Evolutionary conservation across 495 filamentous ascomycete species (phyloP).

Genomic region (Poronia punctata): DNA sequence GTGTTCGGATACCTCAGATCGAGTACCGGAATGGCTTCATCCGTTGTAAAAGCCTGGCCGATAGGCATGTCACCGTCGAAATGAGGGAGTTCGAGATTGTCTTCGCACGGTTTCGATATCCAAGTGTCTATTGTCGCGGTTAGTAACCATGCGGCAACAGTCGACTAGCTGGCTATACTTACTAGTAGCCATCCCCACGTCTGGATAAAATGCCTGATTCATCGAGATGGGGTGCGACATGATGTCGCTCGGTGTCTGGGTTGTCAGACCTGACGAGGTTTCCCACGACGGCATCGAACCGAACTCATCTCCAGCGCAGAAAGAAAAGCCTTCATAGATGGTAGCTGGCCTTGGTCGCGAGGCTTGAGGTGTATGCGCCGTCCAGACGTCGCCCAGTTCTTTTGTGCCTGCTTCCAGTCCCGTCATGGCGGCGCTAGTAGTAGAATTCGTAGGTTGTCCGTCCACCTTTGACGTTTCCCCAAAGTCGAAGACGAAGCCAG

Average conservation of each 20-base stretch:
- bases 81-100: conserved; percentile 37
- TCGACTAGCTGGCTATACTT: conserved; percentile 33
- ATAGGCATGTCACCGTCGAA: conserved; percentile 46
- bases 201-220: conserved; percentile 47
- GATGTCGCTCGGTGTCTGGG: conserved; percentile 39
- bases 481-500: conserved; percentile 34
- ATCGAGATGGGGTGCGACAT: conserved; percentile 44
- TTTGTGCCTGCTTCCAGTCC: conserved; percentile 30
- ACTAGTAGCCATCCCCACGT: conserved; percentile 42
- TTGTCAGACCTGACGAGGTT: conserved; percentile 43
- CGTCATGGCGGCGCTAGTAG: conserved; percentile 34
- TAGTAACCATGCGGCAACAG: conserved; percentile 16
- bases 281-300: conserved; percentile 47
- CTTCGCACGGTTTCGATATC: conserved; percentile 45
- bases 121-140: conserved; percentile 36
- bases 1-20: conserved; percentile 40
- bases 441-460: conserved; percentile 28
- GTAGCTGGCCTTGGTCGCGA: conserved; percentile 46
- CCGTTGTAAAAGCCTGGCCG: conserved; percentile 48
- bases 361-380: conserved; percentile 36
- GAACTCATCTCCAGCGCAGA: conserved; percentile 46
- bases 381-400: conserved; percentile 38
- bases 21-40: conserved; percentile 49
- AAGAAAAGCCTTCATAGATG: conserved; percentile 54
- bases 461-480: conserved; percentile 34